Base-by-base conservation (phyloP, 495 filamentous ascomycete species). In the Talaromyces adpressus region DNA sequence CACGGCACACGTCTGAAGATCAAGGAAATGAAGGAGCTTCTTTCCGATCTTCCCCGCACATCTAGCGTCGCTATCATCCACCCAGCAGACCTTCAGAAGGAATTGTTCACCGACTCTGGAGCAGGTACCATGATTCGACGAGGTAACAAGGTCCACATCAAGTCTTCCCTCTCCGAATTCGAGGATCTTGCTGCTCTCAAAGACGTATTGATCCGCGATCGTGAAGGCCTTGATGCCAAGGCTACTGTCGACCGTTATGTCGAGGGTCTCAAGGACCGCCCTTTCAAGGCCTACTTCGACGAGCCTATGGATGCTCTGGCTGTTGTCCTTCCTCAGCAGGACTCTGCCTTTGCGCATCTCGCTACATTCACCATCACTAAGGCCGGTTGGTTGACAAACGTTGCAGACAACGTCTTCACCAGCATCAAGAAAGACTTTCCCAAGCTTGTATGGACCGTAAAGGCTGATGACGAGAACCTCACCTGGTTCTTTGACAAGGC, bases 401-500 rank as follows among this genome's bases (percentile, higher is more conserved):
- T 97, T 30, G 91, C 93, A n/a, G 94, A 98, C 73, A 98, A 98
- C 72, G 90, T 98, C 58, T 97, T 98, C 73, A 87, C 90, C 57
- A 85, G 89, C 61, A 89, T 98, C 70, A 91, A 92, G 80, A 95
- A 93, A 76, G 93, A 97, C 69, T 90, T 91, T 72, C 86, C 91
- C 64, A 92, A 88, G 77, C 84, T 98, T 61, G 87, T 93, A 36
- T 98, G 94, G 93, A 96, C 92, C n/a, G 94, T 97, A 49, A 92
- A 91, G 78, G 89, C 92, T 68, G 91, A 94, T 64, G 94, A 98
- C 66, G 95, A 98, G 82, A 98, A 98, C 73, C 81, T 98, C 69
- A 92, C 90, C 29, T 98, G 94, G 94, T 98, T 98, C 81, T 97
- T 95, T 66, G 93, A 96, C 77, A 97, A 97, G 81, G 89, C 94